Percentiles rank a stretch among this genome's conserved stretches.
Conservation (phyloP, 805 yeast genomes). For the Yueomyces sp. region DNA sequence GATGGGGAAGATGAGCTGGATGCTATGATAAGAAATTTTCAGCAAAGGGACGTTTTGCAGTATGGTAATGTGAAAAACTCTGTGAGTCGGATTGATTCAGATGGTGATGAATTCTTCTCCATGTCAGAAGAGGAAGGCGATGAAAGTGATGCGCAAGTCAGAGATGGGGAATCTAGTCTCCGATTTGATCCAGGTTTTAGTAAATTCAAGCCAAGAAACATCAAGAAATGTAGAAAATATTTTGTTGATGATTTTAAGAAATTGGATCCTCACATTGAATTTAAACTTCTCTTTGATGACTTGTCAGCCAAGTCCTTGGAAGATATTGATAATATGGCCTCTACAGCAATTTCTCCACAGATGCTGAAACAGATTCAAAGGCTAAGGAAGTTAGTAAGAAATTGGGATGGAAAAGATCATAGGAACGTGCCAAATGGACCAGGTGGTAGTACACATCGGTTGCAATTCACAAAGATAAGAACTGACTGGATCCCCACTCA, state of each 20-base stretch:
- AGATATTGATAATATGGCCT: conserved; percentile 66
- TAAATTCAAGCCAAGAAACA: conserved; percentile 4
- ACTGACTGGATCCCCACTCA: conserved; percentile 72
- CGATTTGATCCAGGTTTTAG: conserved; percentile 15
- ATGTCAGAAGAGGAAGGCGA: conserved; percentile 22
- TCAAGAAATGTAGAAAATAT: conserved; percentile 5
- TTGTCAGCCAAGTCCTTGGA: conserved; percentile 53
- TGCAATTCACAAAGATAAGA: conserved; percentile 55
- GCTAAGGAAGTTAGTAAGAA: conserved; percentile 40
- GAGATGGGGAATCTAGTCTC: conserved; percentile 20
- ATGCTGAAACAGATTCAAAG: conserved; percentile 48
- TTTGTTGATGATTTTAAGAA: conserved; percentile 24
- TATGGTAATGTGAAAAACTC: conserved; percentile 7
- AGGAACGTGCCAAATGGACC: conserved; percentile 54
- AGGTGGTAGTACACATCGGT: conserved; percentile 40
- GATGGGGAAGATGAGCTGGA: conserved; percentile 40
- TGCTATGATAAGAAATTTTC: conserved; percentile 34
- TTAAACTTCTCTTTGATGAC: conserved; percentile 56
- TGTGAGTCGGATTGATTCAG: conserved; percentile 19
- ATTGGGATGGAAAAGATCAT: conserved; percentile 78
- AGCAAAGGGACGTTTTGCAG: conserved; percentile 15
- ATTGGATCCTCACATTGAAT: conserved; percentile 68
- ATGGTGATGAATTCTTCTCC: conserved; percentile 30
- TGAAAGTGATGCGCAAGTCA: conserved; percentile 6
- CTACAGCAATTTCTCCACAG: conserved; percentile 57